Evolutionary conservation across 2,329 filamentous ascomycete genomes (phyloP).

Genomic region (Cercospora citrullina): DNA sequence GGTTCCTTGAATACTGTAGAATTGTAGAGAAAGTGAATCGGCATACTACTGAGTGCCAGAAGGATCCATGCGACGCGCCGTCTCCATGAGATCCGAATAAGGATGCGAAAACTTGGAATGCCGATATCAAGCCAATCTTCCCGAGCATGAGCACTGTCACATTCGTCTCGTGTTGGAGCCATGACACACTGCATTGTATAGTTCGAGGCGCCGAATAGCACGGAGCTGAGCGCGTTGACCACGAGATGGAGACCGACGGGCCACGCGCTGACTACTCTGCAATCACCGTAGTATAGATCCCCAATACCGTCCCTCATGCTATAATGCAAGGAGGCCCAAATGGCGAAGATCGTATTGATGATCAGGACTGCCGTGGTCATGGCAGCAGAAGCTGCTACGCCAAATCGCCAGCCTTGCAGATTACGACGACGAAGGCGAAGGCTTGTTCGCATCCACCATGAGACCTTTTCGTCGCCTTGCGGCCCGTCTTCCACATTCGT

Average conservation of each 20-base stretch:
- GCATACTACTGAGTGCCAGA: conserved; percentile 37
- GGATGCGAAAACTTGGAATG: conserved; percentile 45
- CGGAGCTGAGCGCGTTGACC: conserved; percentile 52
- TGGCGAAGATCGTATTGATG: background rate
- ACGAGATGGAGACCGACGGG: conserved; percentile 42
- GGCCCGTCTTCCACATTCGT: background rate
- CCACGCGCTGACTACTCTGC: conserved; percentile 22
- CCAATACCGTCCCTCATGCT: conserved; percentile 22
- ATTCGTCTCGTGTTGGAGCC: conserved; percentile 52
- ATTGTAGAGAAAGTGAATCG: conserved; percentile 43
- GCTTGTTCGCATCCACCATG: background rate
- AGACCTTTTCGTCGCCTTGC: background rate
- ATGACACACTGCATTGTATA: conserved; percentile 56
- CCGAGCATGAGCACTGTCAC: conserved; percentile 50
- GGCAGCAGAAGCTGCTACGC: background rate
- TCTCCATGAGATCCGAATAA: conserved; percentile 31
- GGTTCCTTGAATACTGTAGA: conserved; percentile 33
- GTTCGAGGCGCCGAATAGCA: conserved; percentile 51
- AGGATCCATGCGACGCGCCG: conserved; percentile 32
- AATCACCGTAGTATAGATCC: conserved; percentile 28
- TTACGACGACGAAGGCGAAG: background rate
- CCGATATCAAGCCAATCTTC: conserved; percentile 50
- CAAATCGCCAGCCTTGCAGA: conserved; percentile 2
- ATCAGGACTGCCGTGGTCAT: background rate
- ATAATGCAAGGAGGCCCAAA: conserved; percentile 11